Conservation (phyloP, 805 yeast species). For the Kazachstania psychrophila region DNA sequence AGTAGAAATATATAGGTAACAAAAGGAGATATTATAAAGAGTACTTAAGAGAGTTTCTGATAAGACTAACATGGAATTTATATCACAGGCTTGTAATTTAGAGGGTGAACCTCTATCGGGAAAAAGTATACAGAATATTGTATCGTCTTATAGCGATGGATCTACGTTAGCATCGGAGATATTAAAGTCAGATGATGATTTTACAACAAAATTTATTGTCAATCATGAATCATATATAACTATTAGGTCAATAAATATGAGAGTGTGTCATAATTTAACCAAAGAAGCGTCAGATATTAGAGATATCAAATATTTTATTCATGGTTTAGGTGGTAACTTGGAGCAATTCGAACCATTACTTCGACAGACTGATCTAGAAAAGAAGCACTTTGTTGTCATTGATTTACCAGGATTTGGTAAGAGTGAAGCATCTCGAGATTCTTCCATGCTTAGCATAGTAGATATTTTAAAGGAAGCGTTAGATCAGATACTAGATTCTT, state of each 20-base stretch:
- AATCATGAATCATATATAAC: slow-evolving; percentile 10
- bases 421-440: slow-evolving; percentile 16
- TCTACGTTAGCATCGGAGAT: slow-evolving; percentile 7
- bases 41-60: too few relatives aligned
- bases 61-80: not conserved
- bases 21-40: too few relatives aligned
- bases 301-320: slow-evolving; percentile 55
- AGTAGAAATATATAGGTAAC: too few relatives aligned
- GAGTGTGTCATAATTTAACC: slow-evolving; percentile 20
- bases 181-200: slow-evolving; percentile 13
- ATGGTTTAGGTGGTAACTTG: slow-evolving; percentile 86
- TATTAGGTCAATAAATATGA: slow-evolving; percentile 5
- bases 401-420: slow-evolving; percentile 90
- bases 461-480: slow-evolving; percentile 3
- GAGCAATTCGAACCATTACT: slow-evolving; percentile 74
- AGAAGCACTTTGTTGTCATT: slow-evolving; percentile 55
- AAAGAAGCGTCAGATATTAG: not conserved
- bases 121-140: slow-evolving; percentile 13
- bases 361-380: slow-evolving; percentile 47
- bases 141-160: slow-evolving; percentile 10
- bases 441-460: slow-evolving; percentile 14
- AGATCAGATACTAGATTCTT: not conserved
- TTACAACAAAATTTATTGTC: slow-evolving; percentile 16
- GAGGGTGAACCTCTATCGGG: slow-evolving; percentile 18
- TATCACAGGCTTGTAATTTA: slow-evolving; percentile 8